Percentiles rank a stretch among this genome's conserved stretches.
These are phyloP conservation scores for Pseudotsuga menziesii DNA, from an alignment of 75 land plant genomes.

Conservation along the genomic window DNA sequence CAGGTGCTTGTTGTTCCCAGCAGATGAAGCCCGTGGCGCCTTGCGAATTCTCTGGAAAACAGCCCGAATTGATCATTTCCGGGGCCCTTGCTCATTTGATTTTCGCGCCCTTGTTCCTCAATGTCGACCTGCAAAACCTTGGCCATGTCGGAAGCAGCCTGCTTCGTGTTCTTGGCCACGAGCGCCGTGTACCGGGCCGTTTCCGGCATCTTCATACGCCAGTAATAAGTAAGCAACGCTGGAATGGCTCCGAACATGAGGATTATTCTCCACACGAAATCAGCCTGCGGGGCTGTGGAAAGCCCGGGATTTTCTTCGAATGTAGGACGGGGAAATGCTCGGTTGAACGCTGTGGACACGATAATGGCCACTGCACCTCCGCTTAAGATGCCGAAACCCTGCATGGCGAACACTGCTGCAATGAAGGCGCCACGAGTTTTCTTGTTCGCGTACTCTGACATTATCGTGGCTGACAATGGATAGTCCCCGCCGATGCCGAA, in stretches of 20 bases:
- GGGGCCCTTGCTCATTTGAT: neutral
- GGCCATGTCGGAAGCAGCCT: constrained; percentile 47
- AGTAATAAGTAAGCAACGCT: constrained; percentile 41
- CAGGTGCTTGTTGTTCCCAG: constrained; percentile 26
- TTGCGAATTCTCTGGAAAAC: constrained; percentile 10
- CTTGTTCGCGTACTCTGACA: constrained; percentile 53
- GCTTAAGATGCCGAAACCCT: constrained; percentile 49
- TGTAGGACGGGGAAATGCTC: constrained; percentile 12
- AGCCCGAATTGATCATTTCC: constrained; percentile 4
- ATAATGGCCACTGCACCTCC: constrained; percentile 41
- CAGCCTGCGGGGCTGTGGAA: constrained; percentile 30
- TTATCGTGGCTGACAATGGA: constrained; percentile 47
- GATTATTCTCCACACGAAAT: constrained; percentile 36
- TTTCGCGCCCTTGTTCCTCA: constrained; percentile 33
- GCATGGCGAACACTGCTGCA: constrained; percentile 49
- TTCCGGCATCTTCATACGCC: constrained; percentile 52
- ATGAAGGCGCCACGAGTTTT: constrained; percentile 40
- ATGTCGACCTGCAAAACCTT: constrained; percentile 24
- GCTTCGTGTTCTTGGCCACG: constrained; percentile 34
- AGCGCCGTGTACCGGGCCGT: constrained; percentile 59
- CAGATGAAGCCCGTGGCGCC: constrained; percentile 20
- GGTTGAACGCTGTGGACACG: constrained; percentile 27
- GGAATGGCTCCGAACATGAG: constrained; percentile 43
- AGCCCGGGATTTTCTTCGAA: constrained; percentile 17
- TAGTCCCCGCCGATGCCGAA: constrained; percentile 56